Base-by-base conservation (phyloP, 176 grass and related monocot genomes). In the Puccinellia tenuiflora region DNA sequence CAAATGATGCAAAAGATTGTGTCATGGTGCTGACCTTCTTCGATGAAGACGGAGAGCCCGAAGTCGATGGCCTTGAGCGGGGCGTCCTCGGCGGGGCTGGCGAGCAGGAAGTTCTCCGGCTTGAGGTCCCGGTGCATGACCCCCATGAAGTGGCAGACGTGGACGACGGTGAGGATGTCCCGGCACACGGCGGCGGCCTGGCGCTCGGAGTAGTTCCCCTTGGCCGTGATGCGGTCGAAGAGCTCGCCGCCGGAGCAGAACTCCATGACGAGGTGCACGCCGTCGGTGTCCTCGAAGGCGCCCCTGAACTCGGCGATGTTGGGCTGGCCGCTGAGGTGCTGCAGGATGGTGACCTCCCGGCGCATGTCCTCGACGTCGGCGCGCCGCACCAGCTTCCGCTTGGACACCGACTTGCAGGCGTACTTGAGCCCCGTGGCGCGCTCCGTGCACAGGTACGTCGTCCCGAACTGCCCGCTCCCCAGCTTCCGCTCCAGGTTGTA, bases 61-160 rank as follows among this genome's bases (percentile, higher is more conserved):
- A 97, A 97, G 59, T 92, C 91, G 55, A 91, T 97, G 84, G 91
- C 91, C 89, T 97, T 97, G 80, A 97, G 89, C 60, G 81, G 82
- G 34, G 91, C 87, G 51, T 88, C 87, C 6, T 88, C 89, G 28
- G 75, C 87, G 42, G 85, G 52, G 87, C 55, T 94, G 29, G 88
- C 83, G 35, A 83, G 89, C 45, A 97, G 59, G 80, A 97, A 97
- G 87, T 97, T 97, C 90, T 97, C 92, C 0, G 94, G 94, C 85
- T 97, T 97, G 63, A 97, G 85, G 88, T 97, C 89, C 3, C 94
- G 85, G 76, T 97, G 94, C 80, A 97, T 83, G 70, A 97, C 94
- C 73, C 94, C 94, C 94, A 97, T 94, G 85, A 97, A 97, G 77
- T 97, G 94, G 71, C 91, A 97, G 56, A 97, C 90, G 75, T 97